Base-by-base conservation (phyloP, 2,329 filamentous ascomycete species). In the Ophiosphaerella herpotricha region DNA sequence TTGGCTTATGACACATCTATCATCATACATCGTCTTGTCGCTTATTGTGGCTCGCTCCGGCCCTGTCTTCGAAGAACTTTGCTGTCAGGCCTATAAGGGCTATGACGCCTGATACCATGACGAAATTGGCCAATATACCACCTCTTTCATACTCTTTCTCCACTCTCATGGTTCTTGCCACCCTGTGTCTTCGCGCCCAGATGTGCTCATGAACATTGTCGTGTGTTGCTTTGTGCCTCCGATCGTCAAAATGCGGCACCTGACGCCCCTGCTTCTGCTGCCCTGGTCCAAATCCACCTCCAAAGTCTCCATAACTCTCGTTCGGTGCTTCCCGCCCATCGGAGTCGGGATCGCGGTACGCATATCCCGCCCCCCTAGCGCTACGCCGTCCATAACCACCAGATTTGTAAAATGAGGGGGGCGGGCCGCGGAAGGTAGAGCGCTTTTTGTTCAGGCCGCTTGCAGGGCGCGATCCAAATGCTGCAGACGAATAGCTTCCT, bases 341-440 rank as follows among this genome's bases (percentile, higher is more conserved):
- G 14, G 52, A 24, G 32, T 61, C 52, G 5, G 63, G 51, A 21
- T 66, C 55, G 13, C 68, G 62, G 23, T 74, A 62, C 2, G 75
- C 75, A 47, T 77, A 64, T 32, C 79, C 78, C 46, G 75, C 73
- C 33, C 85, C 73, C 74, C 88, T 88, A 32, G 81, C 81, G 2
- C 75, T 69, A 50, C 89, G 83, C 2, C 76, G 71, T 40, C 89
- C 90, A 82, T 91, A 95, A 3, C 89, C 90, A 4, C 91, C 91
- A 54, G 82, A 86, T 14, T 87, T 82, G 74, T 91, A 97, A 77
- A 97, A 97, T 57, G 85, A 90, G 0, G 93, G 92, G 43, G 94
- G 92, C 3, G 94, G 93, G 0, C 93, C 93, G 16, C 83, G 84
- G 73, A 95, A 97, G 4, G 86, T 81, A 2, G 85, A 84, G 2